A percentile compares a stretch with the other conserved stretches of the same genome.
Evolutionary conservation across 176 grass and related monocot species (phyloP).

Genomic region (Leersia perrieri): DNA sequence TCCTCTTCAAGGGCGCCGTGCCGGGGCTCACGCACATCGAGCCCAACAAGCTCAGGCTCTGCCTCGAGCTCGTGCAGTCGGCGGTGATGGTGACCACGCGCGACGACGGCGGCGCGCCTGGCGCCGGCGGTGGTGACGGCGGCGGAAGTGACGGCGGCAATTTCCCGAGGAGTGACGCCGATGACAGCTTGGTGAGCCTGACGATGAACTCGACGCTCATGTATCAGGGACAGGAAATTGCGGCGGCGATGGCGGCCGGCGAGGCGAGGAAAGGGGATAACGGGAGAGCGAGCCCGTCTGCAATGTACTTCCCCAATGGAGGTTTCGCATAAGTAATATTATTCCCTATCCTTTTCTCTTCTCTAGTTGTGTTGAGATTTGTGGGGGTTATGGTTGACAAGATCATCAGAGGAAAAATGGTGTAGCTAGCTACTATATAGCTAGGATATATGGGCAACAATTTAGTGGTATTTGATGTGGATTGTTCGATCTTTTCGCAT

Average conservation of each 20-base stretch:
- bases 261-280: slow-evolving; percentile 49
- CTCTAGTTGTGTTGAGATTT: not conserved
- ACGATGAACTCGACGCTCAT: slow-evolving; percentile 84
- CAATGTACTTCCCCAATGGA: slow-evolving; percentile 71
- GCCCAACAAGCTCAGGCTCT: slow-evolving; percentile 94
- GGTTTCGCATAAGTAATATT: slow-evolving; percentile 48
- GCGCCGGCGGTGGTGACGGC: slow-evolving; percentile 10
- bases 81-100: slow-evolving; percentile 82
- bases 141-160: slow-evolving; percentile 35
- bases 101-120: slow-evolving; percentile 53
- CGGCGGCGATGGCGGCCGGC: slow-evolving; percentile 24
- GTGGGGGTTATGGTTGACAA: not conserved
- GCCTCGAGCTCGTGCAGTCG: slow-evolving; percentile 94
- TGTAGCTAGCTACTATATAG: slow-evolving; percentile 8
- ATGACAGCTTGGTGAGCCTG: slow-evolving; percentile 83
- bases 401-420: not conserved
- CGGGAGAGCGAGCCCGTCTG: slow-evolving; percentile 51
- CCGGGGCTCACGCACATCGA: slow-evolving; percentile 89
- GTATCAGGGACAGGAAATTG: slow-evolving; percentile 68
- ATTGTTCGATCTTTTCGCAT: slow-evolving; percentile 25
- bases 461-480: slow-evolving; percentile 41
- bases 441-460: slow-evolving; percentile 13
- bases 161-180: slow-evolving; percentile 37
- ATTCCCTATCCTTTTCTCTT: not conserved
- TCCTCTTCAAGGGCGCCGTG: slow-evolving; percentile 97